Evolutionary conservation across 108 stramenopile genomes (phyloP).

Genomic region (Fragilaria crotonensis): DNA sequence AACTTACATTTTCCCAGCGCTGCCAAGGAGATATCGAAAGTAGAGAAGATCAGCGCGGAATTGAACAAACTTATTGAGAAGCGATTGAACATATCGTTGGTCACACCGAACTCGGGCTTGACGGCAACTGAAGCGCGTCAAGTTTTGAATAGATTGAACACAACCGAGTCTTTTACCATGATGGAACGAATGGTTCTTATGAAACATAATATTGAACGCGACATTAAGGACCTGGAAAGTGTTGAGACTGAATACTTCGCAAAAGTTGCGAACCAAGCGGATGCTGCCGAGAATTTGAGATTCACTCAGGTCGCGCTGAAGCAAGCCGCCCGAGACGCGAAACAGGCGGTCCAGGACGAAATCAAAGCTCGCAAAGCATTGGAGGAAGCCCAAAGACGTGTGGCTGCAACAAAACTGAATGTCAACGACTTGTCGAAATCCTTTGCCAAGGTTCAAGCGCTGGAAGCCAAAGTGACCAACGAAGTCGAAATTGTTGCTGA

Average conservation of each 20-base stretch:
- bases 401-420: too few relatives aligned
- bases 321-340: neutral
- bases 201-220: neutral
- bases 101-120: conserved; percentile 15
- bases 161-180: neutral
- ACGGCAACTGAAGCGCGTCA: conserved; percentile 24
- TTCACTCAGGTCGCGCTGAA: neutral
- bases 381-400: conserved; percentile 15
- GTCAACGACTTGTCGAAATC: too few relatives aligned
- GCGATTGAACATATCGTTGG: conserved; percentile 26
- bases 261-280: neutral
- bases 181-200: neutral
- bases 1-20: too few relatives aligned
- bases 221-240: neutral
- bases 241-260: neutral
- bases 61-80: conserved; percentile 14
- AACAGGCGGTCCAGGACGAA: conserved; percentile 5
- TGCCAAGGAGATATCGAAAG: conserved; percentile 8
- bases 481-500: too few relatives aligned
- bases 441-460: too few relatives aligned
- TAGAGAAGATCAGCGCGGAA: conserved; percentile 22
- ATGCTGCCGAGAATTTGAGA: neutral
- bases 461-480: too few relatives aligned
- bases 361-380: conserved; percentile 21
- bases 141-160: conserved; percentile 20